Conservation (phyloP, 768 basidiomycete species). For the Pulveroboletus ravenelii region DNA sequence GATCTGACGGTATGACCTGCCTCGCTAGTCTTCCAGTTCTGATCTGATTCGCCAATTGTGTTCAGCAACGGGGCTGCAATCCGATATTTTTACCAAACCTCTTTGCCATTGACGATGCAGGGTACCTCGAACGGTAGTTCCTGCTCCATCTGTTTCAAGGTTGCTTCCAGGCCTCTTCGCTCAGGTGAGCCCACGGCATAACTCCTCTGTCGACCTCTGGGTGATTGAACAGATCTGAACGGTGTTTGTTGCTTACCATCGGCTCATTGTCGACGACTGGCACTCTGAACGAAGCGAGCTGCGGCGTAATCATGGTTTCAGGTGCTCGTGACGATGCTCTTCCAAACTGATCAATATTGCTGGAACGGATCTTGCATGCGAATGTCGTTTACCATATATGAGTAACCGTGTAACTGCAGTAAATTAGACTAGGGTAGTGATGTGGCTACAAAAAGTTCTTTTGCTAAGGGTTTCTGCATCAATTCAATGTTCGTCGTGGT, state of each 20-base stretch:
- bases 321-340: neutral
- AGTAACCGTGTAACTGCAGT: neutral
- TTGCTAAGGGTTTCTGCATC: neutral
- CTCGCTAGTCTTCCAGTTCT: conserved; percentile 74
- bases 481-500: neutral
- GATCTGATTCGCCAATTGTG: conserved; percentile 43
- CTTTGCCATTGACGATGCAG: conserved; percentile 85
- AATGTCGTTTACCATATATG: neutral
- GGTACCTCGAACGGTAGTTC: conserved; percentile 89
- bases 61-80: conserved; percentile 3
- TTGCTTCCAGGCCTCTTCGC: conserved; percentile 64
- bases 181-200: conserved; percentile 81
- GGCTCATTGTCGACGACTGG: conserved; percentile 90
- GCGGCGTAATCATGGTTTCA: conserved; percentile 56
- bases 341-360: neutral
- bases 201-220: conserved; percentile 43
- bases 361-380: conserved; percentile 16
- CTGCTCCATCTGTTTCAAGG: conserved; percentile 75
- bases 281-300: conserved; percentile 82
- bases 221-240: neutral
- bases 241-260: conserved; percentile 52
- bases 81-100: conserved; percentile 41
- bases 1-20: conserved; percentile 84
- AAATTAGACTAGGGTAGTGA: neutral
- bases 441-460: neutral